Evolutionary conservation across 768 basidiomycete species (phyloP).

Genomic region (Boletus vermiculosoides): DNA sequence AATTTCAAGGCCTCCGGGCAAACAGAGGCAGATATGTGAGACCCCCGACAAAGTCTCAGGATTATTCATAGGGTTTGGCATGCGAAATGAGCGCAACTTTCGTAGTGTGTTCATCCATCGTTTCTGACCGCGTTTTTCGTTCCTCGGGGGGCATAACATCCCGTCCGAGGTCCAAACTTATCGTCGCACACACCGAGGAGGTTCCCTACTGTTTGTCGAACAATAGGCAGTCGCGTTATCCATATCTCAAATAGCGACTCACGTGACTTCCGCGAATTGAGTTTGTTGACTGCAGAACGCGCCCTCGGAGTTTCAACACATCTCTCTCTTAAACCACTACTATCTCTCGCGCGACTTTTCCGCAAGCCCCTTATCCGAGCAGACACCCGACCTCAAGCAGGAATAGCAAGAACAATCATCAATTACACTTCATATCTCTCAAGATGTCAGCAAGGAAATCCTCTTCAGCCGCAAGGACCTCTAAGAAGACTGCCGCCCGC

Average conservation of each 20-base stretch:
- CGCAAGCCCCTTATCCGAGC: constrained; percentile 14
- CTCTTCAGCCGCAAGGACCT: constrained; percentile 43
- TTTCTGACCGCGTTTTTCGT: constrained; percentile 17
- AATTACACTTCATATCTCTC: constrained; percentile 13
- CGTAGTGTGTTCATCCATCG: neutral
- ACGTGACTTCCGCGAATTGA: constrained; percentile 40
- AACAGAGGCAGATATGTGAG: constrained; percentile 18
- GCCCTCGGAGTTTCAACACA: constrained; percentile 42
- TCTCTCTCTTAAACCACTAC: constrained; percentile 48
- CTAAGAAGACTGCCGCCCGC: constrained; percentile 34
- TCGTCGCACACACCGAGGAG: constrained; percentile 1
- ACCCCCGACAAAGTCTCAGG: constrained; percentile 13
- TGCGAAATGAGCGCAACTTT: constrained; percentile 19
- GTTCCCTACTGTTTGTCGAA: constrained; percentile 3
- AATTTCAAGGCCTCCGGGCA: constrained; percentile 17
- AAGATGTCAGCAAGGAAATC: constrained; percentile 46
- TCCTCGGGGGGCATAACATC: constrained; percentile 13
- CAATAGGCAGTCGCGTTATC: constrained; percentile 13
- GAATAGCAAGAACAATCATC: constrained; percentile 18
- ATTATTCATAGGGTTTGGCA: constrained; percentile 20
- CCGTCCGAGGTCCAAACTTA: constrained; percentile 4
- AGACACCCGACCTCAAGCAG: constrained; percentile 14
- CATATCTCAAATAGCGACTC: constrained; percentile 35
- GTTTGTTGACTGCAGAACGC: constrained; percentile 41
- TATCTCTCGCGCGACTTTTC: constrained; percentile 36